Evolutionary conservation across 495 filamentous ascomycete species (phyloP).

Genomic region (Chlorociboria aeruginascens): DNA sequence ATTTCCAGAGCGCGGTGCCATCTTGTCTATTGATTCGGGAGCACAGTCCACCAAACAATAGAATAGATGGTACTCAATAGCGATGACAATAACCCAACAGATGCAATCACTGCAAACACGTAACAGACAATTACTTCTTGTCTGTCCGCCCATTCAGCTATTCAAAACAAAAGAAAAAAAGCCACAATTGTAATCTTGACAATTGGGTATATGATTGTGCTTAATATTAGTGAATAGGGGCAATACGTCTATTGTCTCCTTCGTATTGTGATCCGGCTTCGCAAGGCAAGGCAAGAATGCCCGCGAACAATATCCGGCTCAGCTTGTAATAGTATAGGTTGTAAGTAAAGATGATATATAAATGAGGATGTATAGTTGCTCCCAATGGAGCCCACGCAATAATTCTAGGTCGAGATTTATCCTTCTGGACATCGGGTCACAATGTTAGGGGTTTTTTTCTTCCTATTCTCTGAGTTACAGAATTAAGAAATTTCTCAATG

Average conservation of each 20-base stretch:
- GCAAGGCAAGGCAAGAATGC: background rate
- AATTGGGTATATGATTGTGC: background rate
- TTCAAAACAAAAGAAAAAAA: no score
- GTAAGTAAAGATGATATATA: conserved; percentile 5
- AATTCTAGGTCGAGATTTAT: conserved; percentile 1
- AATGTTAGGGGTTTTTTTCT: background rate
- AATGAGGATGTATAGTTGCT: conserved; percentile 15
- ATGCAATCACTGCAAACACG: no score
- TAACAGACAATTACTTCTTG: no score
- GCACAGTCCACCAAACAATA: no score
- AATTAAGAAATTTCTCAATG: no score
- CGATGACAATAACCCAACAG: no score
- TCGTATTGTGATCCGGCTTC: background rate
- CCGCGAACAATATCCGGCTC: background rate
- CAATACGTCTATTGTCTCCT: conserved; percentile 1
- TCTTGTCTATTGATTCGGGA: no score
- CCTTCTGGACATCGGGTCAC: conserved; percentile 11
- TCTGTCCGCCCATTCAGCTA: no score
- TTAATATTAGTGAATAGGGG: background rate
- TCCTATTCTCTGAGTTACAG: no score
- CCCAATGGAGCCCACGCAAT: conserved; percentile 13
- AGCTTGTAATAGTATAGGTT: background rate
- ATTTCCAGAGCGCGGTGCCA: no score
- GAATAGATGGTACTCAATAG: no score
- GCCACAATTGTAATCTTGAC: no score